These are phyloP conservation scores for Sutorius australiensis DNA, from an alignment of 768 basidiomycete species.

Conservation along the genomic window DNA sequence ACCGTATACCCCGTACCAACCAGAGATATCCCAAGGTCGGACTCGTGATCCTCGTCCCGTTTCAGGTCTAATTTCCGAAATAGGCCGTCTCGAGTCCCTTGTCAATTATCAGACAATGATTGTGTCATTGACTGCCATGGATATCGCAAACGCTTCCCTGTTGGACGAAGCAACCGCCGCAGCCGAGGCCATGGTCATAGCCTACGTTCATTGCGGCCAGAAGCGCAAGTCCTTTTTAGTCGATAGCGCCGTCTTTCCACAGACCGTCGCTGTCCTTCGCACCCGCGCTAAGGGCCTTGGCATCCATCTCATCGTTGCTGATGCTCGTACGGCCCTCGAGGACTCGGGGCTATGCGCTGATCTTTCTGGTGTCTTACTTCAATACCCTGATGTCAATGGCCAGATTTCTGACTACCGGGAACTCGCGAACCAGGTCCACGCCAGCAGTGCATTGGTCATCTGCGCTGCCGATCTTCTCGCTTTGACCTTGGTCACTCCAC, in stretches of 20 bases:
- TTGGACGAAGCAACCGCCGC: slow-evolving; percentile 95
- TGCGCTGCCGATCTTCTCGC: slow-evolving; percentile 92
- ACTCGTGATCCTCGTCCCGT: slow-evolving; percentile 3
- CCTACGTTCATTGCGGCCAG: slow-evolving; percentile 61
- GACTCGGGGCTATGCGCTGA: slow-evolving; percentile 54
- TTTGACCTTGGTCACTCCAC: slow-evolving; percentile 87
- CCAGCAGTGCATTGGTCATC: slow-evolving; percentile 72
- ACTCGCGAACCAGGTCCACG: slow-evolving; percentile 67
- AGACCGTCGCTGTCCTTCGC: slow-evolving; percentile 84
- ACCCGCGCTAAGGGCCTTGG: slow-evolving; percentile 94
- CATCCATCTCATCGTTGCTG: slow-evolving; percentile 72
- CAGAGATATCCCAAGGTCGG: slow-evolving; percentile 96
- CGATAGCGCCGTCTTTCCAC: slow-evolving; percentile 77
- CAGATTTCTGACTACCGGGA: slow-evolving; percentile 67
- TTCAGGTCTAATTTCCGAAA: slow-evolving; percentile 12
- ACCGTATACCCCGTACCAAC: slow-evolving; percentile 93
- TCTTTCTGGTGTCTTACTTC: slow-evolving; percentile 84
- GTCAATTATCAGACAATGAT: slow-evolving; percentile 98
- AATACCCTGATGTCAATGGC: slow-evolving; percentile 93
- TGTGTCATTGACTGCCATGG: slow-evolving; percentile 89
- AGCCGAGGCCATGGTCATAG: slow-evolving; percentile 96
- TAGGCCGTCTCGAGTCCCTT: slow-evolving; percentile 92
- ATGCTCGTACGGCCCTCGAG: slow-evolving; percentile 47
- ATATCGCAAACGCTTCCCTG: slow-evolving; percentile 93
- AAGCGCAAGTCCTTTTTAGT: slow-evolving; percentile 85